phyloP scores from a whole-genome alignment of 2,329 filamentous ascomycete species.

The Ceratocystis diversiconidia region DNA sequence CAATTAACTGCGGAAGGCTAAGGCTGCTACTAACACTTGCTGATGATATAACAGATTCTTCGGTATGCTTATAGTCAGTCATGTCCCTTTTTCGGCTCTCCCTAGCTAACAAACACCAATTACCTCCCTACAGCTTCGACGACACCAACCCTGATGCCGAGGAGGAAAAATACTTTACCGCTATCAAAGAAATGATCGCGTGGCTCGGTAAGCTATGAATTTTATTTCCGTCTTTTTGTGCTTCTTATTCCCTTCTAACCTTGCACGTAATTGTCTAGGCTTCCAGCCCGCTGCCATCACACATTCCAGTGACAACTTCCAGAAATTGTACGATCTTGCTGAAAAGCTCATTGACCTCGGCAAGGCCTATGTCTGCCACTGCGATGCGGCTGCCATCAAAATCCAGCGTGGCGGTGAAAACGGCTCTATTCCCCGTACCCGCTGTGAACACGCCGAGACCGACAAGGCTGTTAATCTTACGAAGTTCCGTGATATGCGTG shows the following conservation, averaged over 20 bases:
- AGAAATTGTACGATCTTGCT: slow-evolving; percentile 73
- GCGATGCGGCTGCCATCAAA: slow-evolving; percentile 69
- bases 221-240: background rate
- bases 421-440: slow-evolving; percentile 54
- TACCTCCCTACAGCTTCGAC: slow-evolving; percentile 48
- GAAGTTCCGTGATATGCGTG: slow-evolving; percentile 81
- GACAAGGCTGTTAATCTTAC: slow-evolving; percentile 59
- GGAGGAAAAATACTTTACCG: slow-evolving; percentile 74
- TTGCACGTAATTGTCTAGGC: slow-evolving; percentile 21
- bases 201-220: slow-evolving; percentile 49
- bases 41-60: slow-evolving; percentile 4
- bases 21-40: background rate
- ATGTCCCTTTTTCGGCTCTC: background rate
- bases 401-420: slow-evolving; percentile 69
- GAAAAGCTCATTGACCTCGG: slow-evolving; percentile 66
- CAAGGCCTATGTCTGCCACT: slow-evolving; percentile 76
- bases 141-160: slow-evolving; percentile 93
- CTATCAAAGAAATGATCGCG: slow-evolving; percentile 74
- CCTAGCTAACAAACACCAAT: too few relatives aligned
- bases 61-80: slow-evolving; percentile 8
- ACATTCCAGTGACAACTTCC: slow-evolving; percentile 82
- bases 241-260: background rate
- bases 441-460: slow-evolving; percentile 67
- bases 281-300: slow-evolving; percentile 71
- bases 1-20: background rate